Evolutionary conservation across 2,329 filamentous ascomycete species (phyloP).

Genomic region (Sclerotinia nivalis): DNA sequence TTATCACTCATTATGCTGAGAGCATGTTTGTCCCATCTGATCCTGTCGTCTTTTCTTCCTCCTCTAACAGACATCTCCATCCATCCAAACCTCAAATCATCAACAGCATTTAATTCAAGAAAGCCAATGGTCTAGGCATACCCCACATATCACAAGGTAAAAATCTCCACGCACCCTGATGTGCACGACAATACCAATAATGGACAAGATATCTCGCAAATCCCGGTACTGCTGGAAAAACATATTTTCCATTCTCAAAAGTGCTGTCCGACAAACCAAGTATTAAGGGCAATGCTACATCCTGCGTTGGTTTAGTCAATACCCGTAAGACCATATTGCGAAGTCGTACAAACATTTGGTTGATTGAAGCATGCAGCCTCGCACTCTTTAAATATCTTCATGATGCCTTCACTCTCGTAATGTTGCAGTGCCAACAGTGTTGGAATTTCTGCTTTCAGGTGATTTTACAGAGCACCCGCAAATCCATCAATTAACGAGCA

Average conservation of each 20-base stretch:
- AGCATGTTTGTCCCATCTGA: no score
- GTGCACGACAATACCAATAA: background rate
- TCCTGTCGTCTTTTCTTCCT: no score
- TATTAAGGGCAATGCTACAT: background rate
- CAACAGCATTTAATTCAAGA: background rate
- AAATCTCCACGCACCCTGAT: background rate
- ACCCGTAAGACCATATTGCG: background rate
- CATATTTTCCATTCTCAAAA: background rate
- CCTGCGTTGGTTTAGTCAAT: background rate
- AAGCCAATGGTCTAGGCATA: background rate
- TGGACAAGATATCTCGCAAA: background rate
- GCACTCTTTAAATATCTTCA: slow-evolving; percentile 3
- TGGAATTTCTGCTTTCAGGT: background rate
- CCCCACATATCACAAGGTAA: background rate
- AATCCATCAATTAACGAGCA: background rate
- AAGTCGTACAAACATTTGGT: background rate
- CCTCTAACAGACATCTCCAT: background rate
- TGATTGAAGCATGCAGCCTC: background rate
- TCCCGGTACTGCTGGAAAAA: background rate
- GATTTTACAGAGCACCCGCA: background rate
- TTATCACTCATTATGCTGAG: no score
- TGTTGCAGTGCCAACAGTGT: background rate
- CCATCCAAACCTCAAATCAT: no score
- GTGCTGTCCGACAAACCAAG: background rate
- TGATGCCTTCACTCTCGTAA: background rate